These are phyloP conservation scores for Tremella yokohamensis DNA, from an alignment of 768 basidiomycete genomes.

Conservation along the genomic window DNA sequence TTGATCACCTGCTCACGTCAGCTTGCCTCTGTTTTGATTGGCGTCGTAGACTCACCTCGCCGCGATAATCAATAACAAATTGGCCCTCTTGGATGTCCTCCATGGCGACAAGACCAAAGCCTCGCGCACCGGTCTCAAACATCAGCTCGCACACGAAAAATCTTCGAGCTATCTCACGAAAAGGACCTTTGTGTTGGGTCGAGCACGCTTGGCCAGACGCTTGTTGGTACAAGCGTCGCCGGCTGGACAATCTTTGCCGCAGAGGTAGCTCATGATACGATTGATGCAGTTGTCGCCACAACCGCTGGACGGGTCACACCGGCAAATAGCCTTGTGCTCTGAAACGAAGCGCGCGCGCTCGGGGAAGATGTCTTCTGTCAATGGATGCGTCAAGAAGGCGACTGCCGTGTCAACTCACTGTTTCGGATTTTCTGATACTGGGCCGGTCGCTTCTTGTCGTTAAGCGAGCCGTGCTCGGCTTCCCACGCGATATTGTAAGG, in stretches of 20 bases:
- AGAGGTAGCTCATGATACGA: constrained; percentile 52
- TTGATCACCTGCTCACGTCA: constrained; percentile 35
- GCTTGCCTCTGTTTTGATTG: neutral
- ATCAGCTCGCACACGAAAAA: constrained; percentile 41
- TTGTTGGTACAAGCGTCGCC: constrained; percentile 49
- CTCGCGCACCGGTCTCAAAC: constrained; percentile 48
- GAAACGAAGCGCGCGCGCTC: constrained; percentile 24
- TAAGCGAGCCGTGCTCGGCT: constrained; percentile 33
- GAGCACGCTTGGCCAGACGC: constrained; percentile 39
- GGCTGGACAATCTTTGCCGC: constrained; percentile 50
- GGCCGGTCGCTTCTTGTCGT: constrained; percentile 36
- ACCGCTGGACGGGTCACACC: constrained; percentile 38
- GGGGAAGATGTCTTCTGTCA: constrained; percentile 34
- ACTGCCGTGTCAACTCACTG: constrained; percentile 29
- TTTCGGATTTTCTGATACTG: constrained; percentile 28
- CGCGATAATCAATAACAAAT: constrained; percentile 53
- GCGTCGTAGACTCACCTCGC: constrained; percentile 34
- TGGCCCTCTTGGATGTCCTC: constrained; percentile 47
- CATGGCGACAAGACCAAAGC: constrained; percentile 49
- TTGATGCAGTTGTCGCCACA: constrained; percentile 52
- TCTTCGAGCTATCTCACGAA: constrained; percentile 35
- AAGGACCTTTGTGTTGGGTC: constrained; percentile 41
- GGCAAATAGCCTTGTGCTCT: constrained; percentile 40
- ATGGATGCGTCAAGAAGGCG: neutral
- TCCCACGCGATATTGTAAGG: constrained; percentile 44